Conservation (phyloP, 2,329 filamentous ascomycete species). For the Scolecobasidium constrictum region DNA sequence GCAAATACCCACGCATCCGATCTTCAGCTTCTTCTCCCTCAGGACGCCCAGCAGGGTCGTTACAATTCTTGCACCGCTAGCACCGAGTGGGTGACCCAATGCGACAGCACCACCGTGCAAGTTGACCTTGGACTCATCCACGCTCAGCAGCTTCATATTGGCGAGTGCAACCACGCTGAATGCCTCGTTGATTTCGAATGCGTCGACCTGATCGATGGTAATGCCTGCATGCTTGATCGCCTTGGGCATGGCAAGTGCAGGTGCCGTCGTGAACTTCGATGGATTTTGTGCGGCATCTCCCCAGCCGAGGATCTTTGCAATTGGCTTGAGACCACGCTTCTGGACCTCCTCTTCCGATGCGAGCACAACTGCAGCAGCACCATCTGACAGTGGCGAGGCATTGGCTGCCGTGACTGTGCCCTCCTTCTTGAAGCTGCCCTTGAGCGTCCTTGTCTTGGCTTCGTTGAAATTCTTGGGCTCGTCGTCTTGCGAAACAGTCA, state of each 20-base stretch:
- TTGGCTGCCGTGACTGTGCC: constrained; percentile 95
- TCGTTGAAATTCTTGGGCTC: constrained; percentile 79
- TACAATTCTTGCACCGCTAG: constrained; percentile 86
- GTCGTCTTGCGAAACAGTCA: constrained; percentile 76
- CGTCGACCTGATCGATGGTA: constrained; percentile 67
- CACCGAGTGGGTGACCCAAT: constrained; percentile 88
- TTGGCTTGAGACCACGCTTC: constrained; percentile 78
- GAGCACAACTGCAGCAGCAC: constrained; percentile 82
- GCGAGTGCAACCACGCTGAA: constrained; percentile 94
- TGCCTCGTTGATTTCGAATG: constrained; percentile 98
- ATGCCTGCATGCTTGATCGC: constrained; percentile 90
- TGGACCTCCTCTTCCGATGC: constrained; percentile 91
- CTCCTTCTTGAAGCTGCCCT: constrained; percentile 69
- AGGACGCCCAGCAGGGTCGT: constrained; percentile 83
- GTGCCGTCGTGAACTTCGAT: constrained; percentile 91
- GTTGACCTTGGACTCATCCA: constrained; percentile 82
- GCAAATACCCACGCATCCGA: constrained; percentile 91
- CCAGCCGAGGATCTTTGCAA: constrained; percentile 97
- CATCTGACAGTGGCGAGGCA: constrained; percentile 91
- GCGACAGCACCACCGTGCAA: constrained; percentile 91
- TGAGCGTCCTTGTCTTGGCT: constrained; percentile 38
- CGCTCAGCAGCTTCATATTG: constrained; percentile 82
- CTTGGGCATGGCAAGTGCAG: constrained; percentile 90
- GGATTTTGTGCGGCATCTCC: constrained; percentile 86
- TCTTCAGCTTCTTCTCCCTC: constrained; percentile 82